Conservation (phyloP, 1,284 basidiomycete genomes). For the Cryptococcus sp. region DNA sequence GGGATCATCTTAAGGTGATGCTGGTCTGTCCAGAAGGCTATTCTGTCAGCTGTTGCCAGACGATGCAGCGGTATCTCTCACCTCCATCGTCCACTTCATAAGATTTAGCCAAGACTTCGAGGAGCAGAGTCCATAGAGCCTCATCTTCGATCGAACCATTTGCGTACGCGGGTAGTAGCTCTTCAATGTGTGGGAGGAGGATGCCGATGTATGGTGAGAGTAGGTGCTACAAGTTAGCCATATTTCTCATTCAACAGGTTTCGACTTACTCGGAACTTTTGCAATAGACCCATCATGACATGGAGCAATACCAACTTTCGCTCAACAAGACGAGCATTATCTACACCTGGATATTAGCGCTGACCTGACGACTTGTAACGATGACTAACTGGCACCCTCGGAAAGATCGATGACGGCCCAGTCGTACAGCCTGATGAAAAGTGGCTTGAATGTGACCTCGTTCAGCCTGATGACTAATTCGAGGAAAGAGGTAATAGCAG, state of each 20-base stretch:
- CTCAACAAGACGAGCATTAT: slow-evolving; percentile 29
- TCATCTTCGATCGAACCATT: slow-evolving; percentile 31
- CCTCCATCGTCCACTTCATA: slow-evolving; percentile 76
- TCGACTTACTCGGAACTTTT: slow-evolving; percentile 71
- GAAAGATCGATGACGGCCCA: slow-evolving; percentile 74
- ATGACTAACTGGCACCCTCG: slow-evolving; percentile 53
- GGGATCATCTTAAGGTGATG: slow-evolving; percentile 62
- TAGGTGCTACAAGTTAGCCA: slow-evolving; percentile 56
- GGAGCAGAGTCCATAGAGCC: slow-evolving; percentile 61
- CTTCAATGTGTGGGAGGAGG: slow-evolving; percentile 64
- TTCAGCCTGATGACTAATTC: slow-evolving; percentile 91
- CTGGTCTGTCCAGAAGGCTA: slow-evolving; percentile 80
- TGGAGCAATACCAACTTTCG: slow-evolving; percentile 67
- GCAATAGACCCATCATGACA: slow-evolving; percentile 65
- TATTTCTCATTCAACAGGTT: background rate
- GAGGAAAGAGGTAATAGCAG: slow-evolving; percentile 66
- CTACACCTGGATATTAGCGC: slow-evolving; percentile 10
- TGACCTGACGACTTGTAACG: background rate
- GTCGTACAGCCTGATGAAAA: slow-evolving; percentile 88
- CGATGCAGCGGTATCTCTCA: slow-evolving; percentile 43
- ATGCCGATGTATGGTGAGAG: slow-evolving; percentile 88
- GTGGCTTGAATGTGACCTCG: slow-evolving; percentile 84
- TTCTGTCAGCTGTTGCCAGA: background rate
- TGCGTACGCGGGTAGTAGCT: slow-evolving; percentile 58
- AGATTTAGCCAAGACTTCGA: slow-evolving; percentile 65